These are phyloP conservation scores for Vachellia pachyceras DNA, from an alignment of 306 rosid species.

Conservation along the genomic window DNA sequence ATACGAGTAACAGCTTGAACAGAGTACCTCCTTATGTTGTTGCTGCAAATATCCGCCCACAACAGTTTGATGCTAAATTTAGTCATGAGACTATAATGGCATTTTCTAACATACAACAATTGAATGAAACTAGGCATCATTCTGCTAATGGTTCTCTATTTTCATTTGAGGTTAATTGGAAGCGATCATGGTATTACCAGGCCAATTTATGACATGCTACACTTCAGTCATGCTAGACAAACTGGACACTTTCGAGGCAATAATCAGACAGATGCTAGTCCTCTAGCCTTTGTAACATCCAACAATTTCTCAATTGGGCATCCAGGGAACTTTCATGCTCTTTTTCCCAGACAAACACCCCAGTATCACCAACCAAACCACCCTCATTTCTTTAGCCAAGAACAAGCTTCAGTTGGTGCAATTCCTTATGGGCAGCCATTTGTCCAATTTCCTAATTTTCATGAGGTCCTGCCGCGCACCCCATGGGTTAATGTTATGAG, in stretches of 20 bases:
- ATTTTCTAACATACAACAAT: constrained; percentile 15
- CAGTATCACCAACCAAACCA: background rate
- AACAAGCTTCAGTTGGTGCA: background rate
- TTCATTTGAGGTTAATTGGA: constrained; percentile 24
- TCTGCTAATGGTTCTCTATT: background rate
- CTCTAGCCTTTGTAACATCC: background rate
- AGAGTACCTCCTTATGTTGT: background rate
- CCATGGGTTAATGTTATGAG: background rate
- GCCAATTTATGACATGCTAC: constrained; percentile 9
- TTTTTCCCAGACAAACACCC: background rate
- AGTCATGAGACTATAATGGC: background rate
- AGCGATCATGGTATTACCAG: background rate
- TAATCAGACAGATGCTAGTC: constrained; percentile 21
- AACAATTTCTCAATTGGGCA: background rate
- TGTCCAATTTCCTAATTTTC: background rate
- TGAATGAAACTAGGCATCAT: constrained; percentile 1
- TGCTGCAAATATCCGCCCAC: background rate
- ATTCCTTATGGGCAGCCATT: constrained; percentile 1
- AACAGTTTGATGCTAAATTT: constrained; percentile 5
- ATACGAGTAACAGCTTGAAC: constrained; percentile 14
- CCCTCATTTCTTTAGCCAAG: background rate
- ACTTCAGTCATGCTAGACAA: background rate
- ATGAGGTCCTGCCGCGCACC: constrained; percentile 1
- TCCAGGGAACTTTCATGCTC: background rate
- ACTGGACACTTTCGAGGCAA: background rate